Conservation (phyloP, 1,284 basidiomycete species). For the Apiotrichum siamense region DNA sequence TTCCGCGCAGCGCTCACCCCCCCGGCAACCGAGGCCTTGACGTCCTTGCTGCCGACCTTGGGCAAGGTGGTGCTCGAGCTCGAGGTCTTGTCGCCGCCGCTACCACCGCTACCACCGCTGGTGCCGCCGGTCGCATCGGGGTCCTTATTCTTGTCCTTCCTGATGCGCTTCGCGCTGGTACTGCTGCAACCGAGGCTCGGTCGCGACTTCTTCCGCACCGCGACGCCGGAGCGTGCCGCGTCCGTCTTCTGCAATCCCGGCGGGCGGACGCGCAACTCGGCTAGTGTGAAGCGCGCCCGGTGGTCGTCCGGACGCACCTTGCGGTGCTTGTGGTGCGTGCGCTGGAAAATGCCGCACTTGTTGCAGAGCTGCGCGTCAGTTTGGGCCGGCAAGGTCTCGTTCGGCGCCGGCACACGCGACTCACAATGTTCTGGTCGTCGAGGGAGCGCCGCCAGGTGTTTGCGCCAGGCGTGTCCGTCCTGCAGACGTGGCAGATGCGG, state of each 20-base stretch:
- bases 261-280: background rate
- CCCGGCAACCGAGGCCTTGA: no score
- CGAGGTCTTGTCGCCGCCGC: no score
- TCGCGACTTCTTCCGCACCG: background rate
- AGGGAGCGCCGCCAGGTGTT: conserved; percentile 14
- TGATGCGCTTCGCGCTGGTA: background rate
- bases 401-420: no score
- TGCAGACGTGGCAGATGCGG: conserved; percentile 9
- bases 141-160: background rate
- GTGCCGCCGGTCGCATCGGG: background rate
- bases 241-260: background rate
- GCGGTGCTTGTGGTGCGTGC: conserved; percentile 7
- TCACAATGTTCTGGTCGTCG: conserved; percentile 5
- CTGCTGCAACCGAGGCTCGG: background rate
- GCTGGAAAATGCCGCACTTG: conserved; percentile 15
- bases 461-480: conserved; percentile 8
- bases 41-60: no score
- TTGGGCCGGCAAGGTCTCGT: no score
- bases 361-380: conserved; percentile 9
- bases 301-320: background rate
- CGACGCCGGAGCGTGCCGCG: background rate
- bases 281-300: background rate
- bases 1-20: no score
- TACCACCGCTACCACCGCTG: background rate
- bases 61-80: no score